Evolutionary conservation across 129 eudicot species (phyloP), one percentile per base, ranked within the genome.

Genomic region (Flaveria ramosissima): DNA sequence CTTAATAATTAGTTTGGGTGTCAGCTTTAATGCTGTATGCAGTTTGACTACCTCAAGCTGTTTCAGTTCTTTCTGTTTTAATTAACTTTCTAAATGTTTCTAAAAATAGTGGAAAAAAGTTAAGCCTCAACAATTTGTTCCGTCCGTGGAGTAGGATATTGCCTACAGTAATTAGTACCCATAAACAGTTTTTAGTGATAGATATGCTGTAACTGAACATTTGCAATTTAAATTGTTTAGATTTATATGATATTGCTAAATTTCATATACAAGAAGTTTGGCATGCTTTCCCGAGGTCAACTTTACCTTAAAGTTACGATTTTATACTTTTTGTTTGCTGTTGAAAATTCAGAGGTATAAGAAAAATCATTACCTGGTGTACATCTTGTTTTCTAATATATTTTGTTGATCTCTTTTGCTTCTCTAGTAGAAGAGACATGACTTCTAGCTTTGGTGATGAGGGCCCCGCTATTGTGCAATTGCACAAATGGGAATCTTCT

Each of bases 401-500:
- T 9, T 75, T 75, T 26, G 19, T 70, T 72, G 46, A 12, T 80
- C 52, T 43, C 65, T 21, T 70, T 62, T 76, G 59, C 73, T 60
- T 76, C 53, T 72, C 73, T 73, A 55, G 77, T 45, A 73, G 78
- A 83, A 69, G 59, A 45, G 32, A 48, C 66, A 89, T 89, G 95
- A 79, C 80, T 68, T 76, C 59, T 23, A 43, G 80, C 48, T 68
- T 39, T 57, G 69, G 56, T 73, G 84, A 84, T 42, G 93, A 91
- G 76, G 88, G 81, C 64, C 93, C 90, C 12, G 87, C 88, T 61
- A 78, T 89, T 66, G 88, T 91, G 79, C 96, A 89, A 86, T 81
- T 94, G 83, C 92, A 83, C 59, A 89, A 88, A 84, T 94, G 92
- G 98, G 89, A 86, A 59, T 79, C 94, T 74, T 88, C 97, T 71